Evolutionary conservation across 2,329 filamentous ascomycete genomes (phyloP), one percentile per base, ranked within the genome.

Genomic region (Talaromyces sp.): DNA sequence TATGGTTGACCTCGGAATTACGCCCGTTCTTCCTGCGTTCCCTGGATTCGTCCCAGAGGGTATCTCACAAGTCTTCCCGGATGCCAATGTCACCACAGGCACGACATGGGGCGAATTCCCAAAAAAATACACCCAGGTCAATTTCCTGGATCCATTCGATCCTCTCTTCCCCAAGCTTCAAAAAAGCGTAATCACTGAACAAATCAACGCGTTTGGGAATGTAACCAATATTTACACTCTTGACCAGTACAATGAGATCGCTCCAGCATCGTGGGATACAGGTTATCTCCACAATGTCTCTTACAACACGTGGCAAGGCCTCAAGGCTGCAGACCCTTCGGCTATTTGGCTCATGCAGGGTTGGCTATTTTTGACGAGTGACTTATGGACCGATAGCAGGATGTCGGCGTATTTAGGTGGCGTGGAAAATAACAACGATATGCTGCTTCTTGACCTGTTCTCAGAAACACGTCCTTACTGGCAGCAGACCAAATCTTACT

Each of bases 271-370:
- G 1, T 76, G 78, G 7, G 77, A 81, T 55, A 60, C 73, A 1
- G 70, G 68, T n/a, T 81, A 81, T 62, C 70, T 82, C 8, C 68
- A 64, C n/a, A 78, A 57, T 21, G 19, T 57, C 8, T 27, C 55
- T 2, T 68, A 67, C 26, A 75, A 72, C 58, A 82, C 80, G 0
- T 80, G 76, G 73, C 66, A 76, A 50, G 77, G 76, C 55, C 73
- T 83, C 31, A 82, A 82, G 63, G 67, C 73, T 1, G 80, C 77
- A 1, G 78, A 83, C 60, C 73, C 80, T 0, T 68, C 76, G 10
- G 80, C 81, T 1, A 69, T 81, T 3, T 84, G 81, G 81, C 67
- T 83, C 31, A 79, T 83, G 73, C 81, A 83, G 62, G 80, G 80
- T 9, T 84, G 81, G 81, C 70, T 83, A 0, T 83, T 84, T 70